Evolutionary conservation across 331 rosid genomes (phyloP), one percentile per base, ranked within the genome.

Genomic region (Cydonia oblonga): DNA sequence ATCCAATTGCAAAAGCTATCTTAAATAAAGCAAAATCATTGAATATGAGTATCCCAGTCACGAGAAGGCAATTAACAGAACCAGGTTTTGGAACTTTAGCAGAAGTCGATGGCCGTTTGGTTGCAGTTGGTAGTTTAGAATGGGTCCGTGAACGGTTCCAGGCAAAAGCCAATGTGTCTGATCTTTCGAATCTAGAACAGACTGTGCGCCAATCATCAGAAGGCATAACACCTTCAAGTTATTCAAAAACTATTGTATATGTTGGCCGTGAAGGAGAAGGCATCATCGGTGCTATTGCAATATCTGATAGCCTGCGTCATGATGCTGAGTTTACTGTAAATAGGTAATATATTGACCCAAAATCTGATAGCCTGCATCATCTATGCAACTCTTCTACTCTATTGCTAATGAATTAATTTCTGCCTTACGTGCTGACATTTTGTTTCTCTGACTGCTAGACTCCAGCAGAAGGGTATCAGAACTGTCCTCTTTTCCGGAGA

Each of bases 201-300:
- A 70, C 75, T 28, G 78, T 91, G 74, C 79, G 75, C 69, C 88
- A 84, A 76, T 85, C 88, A 71, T 84, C 70, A 14, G 74, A 77
- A 61, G 80, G 80, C 68, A 62, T 82, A 57, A 75, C 92, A 63
- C 76, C 76, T 71, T 82, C 96, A 61, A 81, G 79, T 69, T 77
- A 83, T 81, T 95, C 98, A 5, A 89, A 87, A 86, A 88, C 97
- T 65, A 80, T 95, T 78, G 97, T 91, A 71, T 89, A 89, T 42
- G 93, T 95, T 80, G 98, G 98, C 73, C 86, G 96, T 66, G 96
- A 95, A 83, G 97, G 91, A 32, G 98, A 89, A 80, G 97, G 98
- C 76, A 78, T 89, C 76, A 85, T 95, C 60, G 96, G 93, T 69
- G 96, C 92, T 78, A 84, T 95, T 69, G 87, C 93, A 81, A 79